These are phyloP conservation scores for Argentina anserina DNA, from an alignment of 306 rosid genomes.

Conservation along the genomic window DNA sequence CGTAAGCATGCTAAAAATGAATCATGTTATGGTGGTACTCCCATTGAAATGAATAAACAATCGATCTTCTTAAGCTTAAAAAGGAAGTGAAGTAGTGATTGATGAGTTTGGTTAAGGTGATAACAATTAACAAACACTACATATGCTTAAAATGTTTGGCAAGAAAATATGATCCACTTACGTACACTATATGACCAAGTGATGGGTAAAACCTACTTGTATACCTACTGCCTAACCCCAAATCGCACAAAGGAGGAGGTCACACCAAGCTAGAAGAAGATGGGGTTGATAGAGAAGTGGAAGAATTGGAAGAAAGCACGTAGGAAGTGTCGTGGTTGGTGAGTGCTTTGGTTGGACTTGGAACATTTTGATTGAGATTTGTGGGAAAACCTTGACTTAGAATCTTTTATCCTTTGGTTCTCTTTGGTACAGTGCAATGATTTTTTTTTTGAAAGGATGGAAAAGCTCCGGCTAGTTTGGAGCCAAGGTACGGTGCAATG, in stretches of 20 bases:
- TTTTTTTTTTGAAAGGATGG: no score
- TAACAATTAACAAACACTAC: neutral
- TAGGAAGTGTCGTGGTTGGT: slow-evolving; percentile 19
- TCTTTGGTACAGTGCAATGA: neutral
- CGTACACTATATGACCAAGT: neutral
- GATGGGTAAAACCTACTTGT: neutral
- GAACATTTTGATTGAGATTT: slow-evolving; percentile 24
- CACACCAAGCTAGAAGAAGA: neutral
- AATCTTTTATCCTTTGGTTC: neutral
- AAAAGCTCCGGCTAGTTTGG: no score
- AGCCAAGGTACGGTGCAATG: neutral
- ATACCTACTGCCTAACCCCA: neutral
- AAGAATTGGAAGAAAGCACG: slow-evolving; percentile 17
- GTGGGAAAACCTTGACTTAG: slow-evolving; percentile 11
- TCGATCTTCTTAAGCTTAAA: neutral
- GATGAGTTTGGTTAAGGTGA: neutral
- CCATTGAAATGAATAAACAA: neutral
- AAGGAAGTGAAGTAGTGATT: neutral
- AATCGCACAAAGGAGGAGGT: neutral
- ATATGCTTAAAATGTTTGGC: neutral
- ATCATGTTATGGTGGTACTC: neutral
- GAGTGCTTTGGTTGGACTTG: slow-evolving; percentile 17
- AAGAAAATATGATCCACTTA: neutral
- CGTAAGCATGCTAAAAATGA: neutral
- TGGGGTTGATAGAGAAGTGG: slow-evolving; percentile 11